Evolutionary conservation across 441 rosid species (phyloP).

Genomic region (Sinapis alba): DNA sequence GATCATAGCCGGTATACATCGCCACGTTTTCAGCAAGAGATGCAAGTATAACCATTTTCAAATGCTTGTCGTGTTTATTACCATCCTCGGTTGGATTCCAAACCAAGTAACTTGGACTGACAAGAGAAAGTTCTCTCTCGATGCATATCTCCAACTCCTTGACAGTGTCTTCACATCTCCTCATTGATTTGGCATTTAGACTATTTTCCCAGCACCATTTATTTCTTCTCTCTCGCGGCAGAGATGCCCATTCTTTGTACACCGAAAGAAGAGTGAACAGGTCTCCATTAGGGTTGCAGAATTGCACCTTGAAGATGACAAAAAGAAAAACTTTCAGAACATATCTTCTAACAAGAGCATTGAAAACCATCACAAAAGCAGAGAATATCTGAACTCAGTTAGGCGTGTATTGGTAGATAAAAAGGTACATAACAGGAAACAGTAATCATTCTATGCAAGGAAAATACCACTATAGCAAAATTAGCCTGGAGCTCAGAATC

Average conservation of each 20-base stretch:
- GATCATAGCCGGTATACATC: conserved; percentile 81
- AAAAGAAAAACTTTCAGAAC: conserved; percentile 20
- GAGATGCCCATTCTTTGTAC: conserved; percentile 75
- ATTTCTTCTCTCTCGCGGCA: conserved; percentile 55
- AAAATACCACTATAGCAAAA: not conserved
- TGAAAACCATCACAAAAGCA: not conserved
- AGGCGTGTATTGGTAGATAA: not conserved
- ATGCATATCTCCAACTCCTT: conserved; percentile 72
- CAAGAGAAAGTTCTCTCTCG: conserved; percentile 57
- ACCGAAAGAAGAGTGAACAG: conserved; percentile 89
- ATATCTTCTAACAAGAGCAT: conserved; percentile 1
- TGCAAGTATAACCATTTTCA: conserved; percentile 71
- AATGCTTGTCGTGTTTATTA: conserved; percentile 45
- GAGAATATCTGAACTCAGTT: not conserved
- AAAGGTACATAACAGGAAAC: not conserved
- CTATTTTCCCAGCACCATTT: conserved; percentile 97
- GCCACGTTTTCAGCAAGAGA: conserved; percentile 87
- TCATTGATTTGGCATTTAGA: conserved; percentile 89
- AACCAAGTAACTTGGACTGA: conserved; percentile 62
- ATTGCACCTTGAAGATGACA: conserved; percentile 48
- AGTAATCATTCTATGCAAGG: conserved; percentile 1
- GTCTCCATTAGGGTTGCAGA: conserved; percentile 84
- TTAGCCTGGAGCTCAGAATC: conserved; percentile 7
- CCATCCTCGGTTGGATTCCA: conserved; percentile 59
- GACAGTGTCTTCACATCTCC: conserved; percentile 83